Percentiles rank a stretch among this genome's conserved stretches.
Conservation (phyloP, 805 yeast genomes). For the Gaillardinia entomophila region DNA sequence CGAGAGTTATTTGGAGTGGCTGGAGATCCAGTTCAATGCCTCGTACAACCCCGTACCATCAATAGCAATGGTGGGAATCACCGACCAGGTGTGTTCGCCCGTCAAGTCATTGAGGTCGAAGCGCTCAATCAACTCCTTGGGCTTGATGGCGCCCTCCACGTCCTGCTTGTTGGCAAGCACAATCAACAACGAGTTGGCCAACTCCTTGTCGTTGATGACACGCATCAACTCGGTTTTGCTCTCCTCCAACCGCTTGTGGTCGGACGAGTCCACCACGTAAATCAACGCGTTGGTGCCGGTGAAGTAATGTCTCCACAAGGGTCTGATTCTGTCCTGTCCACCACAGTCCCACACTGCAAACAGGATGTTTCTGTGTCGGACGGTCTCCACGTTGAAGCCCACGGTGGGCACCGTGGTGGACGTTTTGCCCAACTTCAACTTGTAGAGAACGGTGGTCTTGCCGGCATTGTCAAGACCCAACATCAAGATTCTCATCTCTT, state of each 20-base stretch:
- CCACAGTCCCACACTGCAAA: slow-evolving; percentile 95
- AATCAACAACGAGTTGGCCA: slow-evolving; percentile 70
- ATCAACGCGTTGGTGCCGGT: slow-evolving; percentile 90
- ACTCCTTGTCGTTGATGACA: slow-evolving; percentile 77
- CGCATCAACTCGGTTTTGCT: slow-evolving; percentile 72
- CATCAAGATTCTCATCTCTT: slow-evolving; percentile 95
- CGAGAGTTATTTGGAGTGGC: slow-evolving; percentile 37
- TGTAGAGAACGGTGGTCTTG: slow-evolving; percentile 82
- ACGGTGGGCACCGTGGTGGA: slow-evolving; percentile 86
- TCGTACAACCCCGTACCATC: slow-evolving; percentile 89
- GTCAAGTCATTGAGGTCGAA: slow-evolving; percentile 58
- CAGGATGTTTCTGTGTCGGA: slow-evolving; percentile 72
- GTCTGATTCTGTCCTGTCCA: slow-evolving; percentile 89
- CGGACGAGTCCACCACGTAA: slow-evolving; percentile 84
- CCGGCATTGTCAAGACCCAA: slow-evolving; percentile 92
- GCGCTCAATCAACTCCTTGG: slow-evolving; percentile 72
- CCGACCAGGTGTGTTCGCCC: slow-evolving; percentile 75
- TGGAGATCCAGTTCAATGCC: slow-evolving; percentile 80
- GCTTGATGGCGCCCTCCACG: slow-evolving; percentile 62
- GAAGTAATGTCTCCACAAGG: slow-evolving; percentile 92
- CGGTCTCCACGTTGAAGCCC: slow-evolving; percentile 89
- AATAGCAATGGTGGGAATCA: slow-evolving; percentile 84
- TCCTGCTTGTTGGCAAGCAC: slow-evolving; percentile 91
- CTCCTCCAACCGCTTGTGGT: slow-evolving; percentile 64
- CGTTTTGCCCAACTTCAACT: slow-evolving; percentile 69